Percentiles rank a stretch among this genome's conserved stretches.
Conservation (phyloP, 2,329 filamentous ascomycete species). For the Ceratocystis lukuohia region DNA sequence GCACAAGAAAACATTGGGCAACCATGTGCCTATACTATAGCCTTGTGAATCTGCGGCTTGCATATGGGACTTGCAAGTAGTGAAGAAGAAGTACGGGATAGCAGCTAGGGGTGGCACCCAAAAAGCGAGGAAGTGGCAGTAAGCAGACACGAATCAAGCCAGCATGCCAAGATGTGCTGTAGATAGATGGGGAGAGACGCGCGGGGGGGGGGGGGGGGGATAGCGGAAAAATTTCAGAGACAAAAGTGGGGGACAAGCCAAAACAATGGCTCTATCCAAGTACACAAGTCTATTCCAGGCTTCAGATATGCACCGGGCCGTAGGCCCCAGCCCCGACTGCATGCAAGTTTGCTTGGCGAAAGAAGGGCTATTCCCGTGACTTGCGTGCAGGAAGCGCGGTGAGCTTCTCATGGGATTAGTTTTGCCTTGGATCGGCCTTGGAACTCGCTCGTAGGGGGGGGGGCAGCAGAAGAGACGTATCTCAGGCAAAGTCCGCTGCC, state of each 20-base stretch:
- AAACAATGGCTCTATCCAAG: neutral
- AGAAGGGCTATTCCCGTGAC: neutral
- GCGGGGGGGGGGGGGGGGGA: neutral
- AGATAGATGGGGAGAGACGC: too few species aligned
- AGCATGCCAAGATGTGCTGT: too few species aligned
- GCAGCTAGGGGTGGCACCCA: neutral
- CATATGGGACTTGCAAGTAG: neutral
- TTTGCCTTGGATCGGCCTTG: neutral
- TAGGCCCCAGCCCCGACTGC: neutral
- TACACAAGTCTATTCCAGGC: neutral
- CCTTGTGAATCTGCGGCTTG: neutral
- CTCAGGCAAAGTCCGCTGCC: too few species aligned
- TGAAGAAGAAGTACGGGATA: neutral
- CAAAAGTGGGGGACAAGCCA: neutral
- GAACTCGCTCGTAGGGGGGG: too few species aligned
- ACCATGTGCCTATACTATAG: neutral
- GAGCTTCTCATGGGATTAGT: neutral
- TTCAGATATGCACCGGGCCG: conserved; percentile 5
- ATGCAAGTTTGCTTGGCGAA: neutral
- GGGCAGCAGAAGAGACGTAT: too few species aligned
- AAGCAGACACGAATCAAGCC: neutral
- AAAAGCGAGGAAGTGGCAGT: neutral
- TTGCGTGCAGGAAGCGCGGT: neutral
- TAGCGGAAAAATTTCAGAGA: neutral
- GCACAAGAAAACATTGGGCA: neutral